These are phyloP conservation scores for Austroboletus novae-zelandiae DNA, from an alignment of 1,284 basidiomycete species.

Conservation along the genomic window DNA sequence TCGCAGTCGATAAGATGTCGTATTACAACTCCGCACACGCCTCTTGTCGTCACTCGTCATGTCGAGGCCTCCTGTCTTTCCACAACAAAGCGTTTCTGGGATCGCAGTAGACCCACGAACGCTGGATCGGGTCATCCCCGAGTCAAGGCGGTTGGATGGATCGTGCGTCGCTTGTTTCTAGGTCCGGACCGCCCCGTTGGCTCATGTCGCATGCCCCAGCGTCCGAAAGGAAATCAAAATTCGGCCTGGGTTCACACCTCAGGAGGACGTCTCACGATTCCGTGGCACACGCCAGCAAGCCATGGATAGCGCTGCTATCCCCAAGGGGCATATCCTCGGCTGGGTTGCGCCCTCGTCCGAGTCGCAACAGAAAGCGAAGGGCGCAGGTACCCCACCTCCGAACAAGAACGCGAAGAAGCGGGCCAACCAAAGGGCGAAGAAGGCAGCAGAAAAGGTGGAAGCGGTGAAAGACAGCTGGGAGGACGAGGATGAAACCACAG, in stretches of 20 bases:
- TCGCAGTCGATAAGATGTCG: constrained; percentile 33
- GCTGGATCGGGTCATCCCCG: constrained; percentile 84
- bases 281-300: constrained; percentile 73
- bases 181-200: constrained; percentile 5
- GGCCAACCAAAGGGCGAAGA: constrained; percentile 69
- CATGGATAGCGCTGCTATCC: constrained; percentile 59
- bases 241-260: constrained; percentile 90
- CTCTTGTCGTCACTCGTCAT: constrained; percentile 37
- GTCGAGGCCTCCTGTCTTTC: constrained; percentile 75
- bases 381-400: constrained; percentile 29
- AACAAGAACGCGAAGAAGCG: constrained; percentile 77
- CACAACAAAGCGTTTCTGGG: constrained; percentile 69
- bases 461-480: constrained; percentile 72
- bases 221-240: constrained; percentile 89
- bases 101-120: constrained; percentile 83
- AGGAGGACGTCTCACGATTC: constrained; percentile 88
- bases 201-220: constrained; percentile 40
- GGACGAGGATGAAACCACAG: constrained; percentile 60
- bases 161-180: constrained; percentile 58
- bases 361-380: constrained; percentile 31
- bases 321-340: constrained; percentile 76
- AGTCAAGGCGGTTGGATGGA: constrained; percentile 82
- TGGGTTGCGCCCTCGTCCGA: constrained; percentile 63
- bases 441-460: constrained; percentile 50
- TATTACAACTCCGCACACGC: constrained; percentile 30